phyloP scores from a whole-genome alignment of 176 grass and related monocot species.

The Juncus inflexus region DNA sequence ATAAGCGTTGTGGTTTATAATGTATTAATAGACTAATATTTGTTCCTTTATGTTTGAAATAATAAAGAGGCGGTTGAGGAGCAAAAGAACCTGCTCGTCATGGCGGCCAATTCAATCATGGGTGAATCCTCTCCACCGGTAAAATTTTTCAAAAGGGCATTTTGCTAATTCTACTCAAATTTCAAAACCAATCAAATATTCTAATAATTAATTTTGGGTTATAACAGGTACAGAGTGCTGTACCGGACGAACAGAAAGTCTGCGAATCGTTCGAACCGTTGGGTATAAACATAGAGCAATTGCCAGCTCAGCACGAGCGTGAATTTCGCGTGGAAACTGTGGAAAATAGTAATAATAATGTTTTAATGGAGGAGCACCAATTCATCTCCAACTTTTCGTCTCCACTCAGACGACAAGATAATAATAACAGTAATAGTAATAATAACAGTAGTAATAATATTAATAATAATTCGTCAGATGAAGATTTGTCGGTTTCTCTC shows the following conservation, averaged over 20 bases:
- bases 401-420: conserved; percentile 29
- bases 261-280: conserved; percentile 66
- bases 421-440: too few relatives aligned
- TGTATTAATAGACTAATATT: too few relatives aligned
- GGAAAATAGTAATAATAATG: conserved; percentile 32
- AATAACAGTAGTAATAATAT: conserved; percentile 6
- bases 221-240: not conserved
- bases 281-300: conserved; percentile 68
- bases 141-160: too few relatives aligned
- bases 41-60: not conserved
- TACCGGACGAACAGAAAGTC: conserved; percentile 38
- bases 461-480: conserved; percentile 65
- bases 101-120: conserved; percentile 43
- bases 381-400: conserved; percentile 85
- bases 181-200: too few relatives aligned
- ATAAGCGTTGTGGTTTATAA: too few relatives aligned
- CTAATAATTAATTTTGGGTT: too few relatives aligned
- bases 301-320: conserved; percentile 35
- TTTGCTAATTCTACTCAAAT: too few relatives aligned
- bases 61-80: conserved; percentile 73
- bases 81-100: conserved; percentile 58
- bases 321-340: conserved; percentile 50
- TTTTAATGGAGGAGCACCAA: conserved; percentile 72
- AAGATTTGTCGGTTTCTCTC: conserved; percentile 71
- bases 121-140: conserved; percentile 53